Evolutionary conservation across 1,284 basidiomycete species (phyloP).

Genomic region (Cryptococcus sp.): DNA sequence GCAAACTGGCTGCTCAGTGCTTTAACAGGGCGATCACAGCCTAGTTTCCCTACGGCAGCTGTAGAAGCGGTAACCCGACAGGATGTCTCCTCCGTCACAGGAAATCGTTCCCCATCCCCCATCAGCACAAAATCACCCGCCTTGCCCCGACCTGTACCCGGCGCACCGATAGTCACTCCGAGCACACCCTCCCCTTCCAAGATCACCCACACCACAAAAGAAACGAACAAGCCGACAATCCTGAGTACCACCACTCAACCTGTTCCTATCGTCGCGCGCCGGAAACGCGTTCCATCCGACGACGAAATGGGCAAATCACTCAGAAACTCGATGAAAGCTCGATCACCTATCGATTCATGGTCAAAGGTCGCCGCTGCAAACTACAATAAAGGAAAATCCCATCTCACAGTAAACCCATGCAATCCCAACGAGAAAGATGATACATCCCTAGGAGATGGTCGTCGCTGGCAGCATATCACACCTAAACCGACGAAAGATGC

Average conservation of each 20-base stretch:
- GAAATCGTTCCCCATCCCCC: constrained; percentile 19
- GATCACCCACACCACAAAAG: constrained; percentile 4
- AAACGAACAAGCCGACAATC: background rate
- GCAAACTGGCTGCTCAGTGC: constrained; percentile 39
- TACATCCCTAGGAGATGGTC: constrained; percentile 55
- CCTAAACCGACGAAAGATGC: constrained; percentile 56
- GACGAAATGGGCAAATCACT: constrained; percentile 23
- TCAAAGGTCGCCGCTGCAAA: constrained; percentile 20
- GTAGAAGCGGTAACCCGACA: constrained; percentile 29
- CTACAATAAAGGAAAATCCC: constrained; percentile 29
- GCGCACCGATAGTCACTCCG: constrained; percentile 23
- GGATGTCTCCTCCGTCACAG: constrained; percentile 23
- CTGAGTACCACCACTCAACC: constrained; percentile 23
- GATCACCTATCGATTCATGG: constrained; percentile 37
- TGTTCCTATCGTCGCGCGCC: constrained; percentile 27
- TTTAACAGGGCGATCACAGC: constrained; percentile 28
- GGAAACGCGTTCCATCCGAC: constrained; percentile 12
- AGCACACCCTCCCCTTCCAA: constrained; percentile 26
- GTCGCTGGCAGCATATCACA: constrained; percentile 84
- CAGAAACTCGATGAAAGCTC: constrained; percentile 12
- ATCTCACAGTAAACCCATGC: constrained; percentile 45
- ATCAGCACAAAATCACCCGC: background rate
- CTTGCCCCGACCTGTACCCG: constrained; percentile 18
- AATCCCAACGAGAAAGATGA: constrained; percentile 30
- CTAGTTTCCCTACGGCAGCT: constrained; percentile 34